phyloP scores from a whole-genome alignment of 2,329 filamentous ascomycete species.

The Westerdykella ornata region DNA sequence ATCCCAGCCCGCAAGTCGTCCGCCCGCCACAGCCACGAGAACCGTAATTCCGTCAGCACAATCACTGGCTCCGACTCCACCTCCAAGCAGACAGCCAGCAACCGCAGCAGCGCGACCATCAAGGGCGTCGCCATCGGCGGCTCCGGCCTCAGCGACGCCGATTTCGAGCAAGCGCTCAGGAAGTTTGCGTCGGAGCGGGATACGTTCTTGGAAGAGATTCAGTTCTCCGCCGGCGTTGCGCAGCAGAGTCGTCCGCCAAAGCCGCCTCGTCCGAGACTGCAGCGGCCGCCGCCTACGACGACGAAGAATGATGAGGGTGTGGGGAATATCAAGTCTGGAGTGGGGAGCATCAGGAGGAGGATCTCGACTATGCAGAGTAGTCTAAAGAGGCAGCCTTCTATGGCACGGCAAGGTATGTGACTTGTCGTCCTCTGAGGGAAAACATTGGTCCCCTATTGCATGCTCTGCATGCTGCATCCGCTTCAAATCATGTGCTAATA shows the following conservation, averaged over 20 bases:
- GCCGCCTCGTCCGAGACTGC: conserved; percentile 68
- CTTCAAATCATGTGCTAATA: conserved; percentile 24
- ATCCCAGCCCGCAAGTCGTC: conserved; percentile 28
- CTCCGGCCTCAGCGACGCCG: conserved; percentile 59
- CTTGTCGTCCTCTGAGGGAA: conserved; percentile 1
- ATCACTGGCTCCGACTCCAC: conserved; percentile 39
- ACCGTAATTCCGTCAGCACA: conserved; percentile 47
- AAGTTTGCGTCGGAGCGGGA: conserved; percentile 97
- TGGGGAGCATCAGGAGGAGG: conserved; percentile 82
- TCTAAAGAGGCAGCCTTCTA: conserved; percentile 75
- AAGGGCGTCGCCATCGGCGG: conserved; percentile 41
- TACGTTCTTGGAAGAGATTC: conserved; percentile 85
- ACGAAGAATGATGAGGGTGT: conserved; percentile 46
- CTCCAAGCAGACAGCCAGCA: conserved; percentile 50
- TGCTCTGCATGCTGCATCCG: conserved; percentile 12
- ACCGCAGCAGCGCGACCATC: conserved; percentile 59
- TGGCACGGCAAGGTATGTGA: conserved; percentile 64
- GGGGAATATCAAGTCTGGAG: conserved; percentile 52
- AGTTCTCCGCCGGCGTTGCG: conserved; percentile 72
- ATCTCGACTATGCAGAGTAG: conserved; percentile 92
- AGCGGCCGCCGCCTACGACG: conserved; percentile 57
- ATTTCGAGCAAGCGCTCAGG: conserved; percentile 86
- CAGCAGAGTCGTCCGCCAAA: conserved; percentile 42
- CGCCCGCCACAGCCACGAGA: conserved; percentile 41
- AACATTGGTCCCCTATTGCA: conserved; percentile 6